Base-by-base conservation (phyloP, 352 stramenopile species). In the Phytophthora fragariae region DNA sequence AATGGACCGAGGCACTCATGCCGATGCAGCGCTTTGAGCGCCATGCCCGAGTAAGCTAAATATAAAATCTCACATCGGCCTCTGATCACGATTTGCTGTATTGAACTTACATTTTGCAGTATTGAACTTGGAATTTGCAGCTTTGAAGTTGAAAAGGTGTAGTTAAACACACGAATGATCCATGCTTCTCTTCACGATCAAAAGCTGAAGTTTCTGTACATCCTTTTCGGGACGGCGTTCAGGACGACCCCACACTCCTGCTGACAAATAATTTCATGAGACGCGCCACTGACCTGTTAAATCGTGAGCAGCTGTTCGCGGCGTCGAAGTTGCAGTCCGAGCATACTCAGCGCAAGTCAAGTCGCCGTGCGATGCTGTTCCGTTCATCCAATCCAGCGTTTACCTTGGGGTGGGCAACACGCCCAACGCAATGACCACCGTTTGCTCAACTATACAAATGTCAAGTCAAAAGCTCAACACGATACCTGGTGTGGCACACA, bases 371-470 rank as follows among this genome's bases (percentile, higher is more conserved):
- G 47, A 54, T 54, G 47, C 47, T 24, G n/a, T n/a, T 2, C 9
- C 47, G 47, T 54, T 54, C 47, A 54, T 54, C 47, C 47, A 24
- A 54, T 54, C 41, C 11, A 49, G 41, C 41, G 41, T 49, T 49
- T 21, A 49, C 15, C 41, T 19, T 19, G 15, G 15, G 4, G 24
- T 27, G 24, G 24, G 1, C 14, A 49, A 49, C 41, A 49, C 39
- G 39, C 39, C 39, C 39, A 46, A 5, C 41, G 17, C 47, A 29
- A 24, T 1, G 9, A n/a, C 8, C 17, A 29, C 47, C 35, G 35
- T 41, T 39, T 41, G 35, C 3, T 27, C 47, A 29, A 54, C 9
- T n/a, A 54, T 49, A 49, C 41, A 49, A 19, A n/a, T 19, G 17
- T 12, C 41, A 19, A 49, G 41, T 49, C 14, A 14, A 17, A n/a